Evolutionary conservation across 164 flowering plant genomes (phyloP), one percentile per base, ranked within the genome.

Genomic region (Macadamia integrifolia): DNA sequence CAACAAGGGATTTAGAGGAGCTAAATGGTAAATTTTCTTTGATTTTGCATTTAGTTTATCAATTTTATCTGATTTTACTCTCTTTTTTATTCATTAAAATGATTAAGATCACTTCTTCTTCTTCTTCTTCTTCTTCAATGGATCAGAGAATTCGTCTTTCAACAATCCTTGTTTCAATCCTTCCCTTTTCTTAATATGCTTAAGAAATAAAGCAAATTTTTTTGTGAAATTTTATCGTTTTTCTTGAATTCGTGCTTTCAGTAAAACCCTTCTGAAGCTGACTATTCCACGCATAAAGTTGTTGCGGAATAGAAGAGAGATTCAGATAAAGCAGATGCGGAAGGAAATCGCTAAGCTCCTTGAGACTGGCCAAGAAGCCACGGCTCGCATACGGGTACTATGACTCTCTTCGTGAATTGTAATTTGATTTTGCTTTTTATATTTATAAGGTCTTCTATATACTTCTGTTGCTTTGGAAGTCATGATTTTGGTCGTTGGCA

Each of bases 311-410:
- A 77, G 93, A 56, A 86, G 94, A 75, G 96, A 89, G 83, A 74
- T 87, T 77, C 97, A 89, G 82, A 71, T 93, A 48, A 91, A 82
- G 85, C 88, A 91, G 75, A 91, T 93, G 98, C 84, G 97, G 6
- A 79, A 81, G 17, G 97, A 93, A 70, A 91, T 93, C 62, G 93
- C 98, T 44, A 93, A 89, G 85, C 93, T 93, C 67, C 92, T 93
- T 58, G 89, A 88, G 80, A 87, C 87, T 69, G 97, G 97, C 55
- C 97, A 93, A 82, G 98, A 93, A 78, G 97, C 97, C 18, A 93
- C 98, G 15, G 98, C 98, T 67, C 85, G 97, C 6, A 93, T 93
- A 70, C 76, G 96, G 88, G 98, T 93, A 82, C 15, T 10, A 49
- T 49, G 15, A 14, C 53, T 49, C 23, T 23, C 15, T 49, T 49